Evolutionary conservation across 2,329 filamentous ascomycete genomes (phyloP).

Genomic region (Alternaria sp.): DNA sequence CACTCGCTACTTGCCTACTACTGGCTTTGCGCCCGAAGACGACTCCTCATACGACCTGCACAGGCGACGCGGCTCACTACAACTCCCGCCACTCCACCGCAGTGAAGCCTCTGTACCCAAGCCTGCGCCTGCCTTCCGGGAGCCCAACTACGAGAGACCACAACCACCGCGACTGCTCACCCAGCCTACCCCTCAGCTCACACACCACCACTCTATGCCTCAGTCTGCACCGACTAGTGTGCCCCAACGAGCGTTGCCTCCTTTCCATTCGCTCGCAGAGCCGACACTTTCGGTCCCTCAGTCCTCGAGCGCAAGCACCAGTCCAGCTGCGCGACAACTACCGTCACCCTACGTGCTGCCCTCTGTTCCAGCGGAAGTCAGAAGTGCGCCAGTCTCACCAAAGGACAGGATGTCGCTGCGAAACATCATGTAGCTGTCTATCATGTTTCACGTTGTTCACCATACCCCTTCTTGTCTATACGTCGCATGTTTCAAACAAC

Average conservation of each 20-base stretch:
- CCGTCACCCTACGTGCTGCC: conserved; percentile 38
- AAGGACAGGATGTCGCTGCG: conserved; percentile 43
- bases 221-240: conserved; percentile 31
- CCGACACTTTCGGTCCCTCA: conserved; percentile 35
- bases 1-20: conserved; percentile 46
- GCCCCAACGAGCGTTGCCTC: conserved; percentile 38
- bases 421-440: conserved; percentile 40
- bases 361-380: conserved; percentile 25
- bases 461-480: conserved; percentile 32
- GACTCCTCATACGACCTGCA: conserved; percentile 36
- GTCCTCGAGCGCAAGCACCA: conserved; percentile 26
- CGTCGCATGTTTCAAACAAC: conserved; percentile 14
- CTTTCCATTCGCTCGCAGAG: conserved; percentile 43
- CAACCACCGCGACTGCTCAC: conserved; percentile 41
- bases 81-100: conserved; percentile 42
- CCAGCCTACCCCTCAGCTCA: conserved; percentile 37
- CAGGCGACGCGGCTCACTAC: conserved; percentile 40
- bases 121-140: conserved; percentile 25
- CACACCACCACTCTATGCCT: conserved; percentile 42
- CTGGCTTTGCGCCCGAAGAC: conserved; percentile 47
- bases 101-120: conserved; percentile 17
- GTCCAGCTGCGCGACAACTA: conserved; percentile 41
- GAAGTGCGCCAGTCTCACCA: conserved; percentile 44
- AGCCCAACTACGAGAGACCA: conserved; percentile 34
- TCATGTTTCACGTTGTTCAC: conserved; percentile 29